phyloP scores from a whole-genome alignment of 106 monocot genomes.

The Dioscorea dumetorum region DNA sequence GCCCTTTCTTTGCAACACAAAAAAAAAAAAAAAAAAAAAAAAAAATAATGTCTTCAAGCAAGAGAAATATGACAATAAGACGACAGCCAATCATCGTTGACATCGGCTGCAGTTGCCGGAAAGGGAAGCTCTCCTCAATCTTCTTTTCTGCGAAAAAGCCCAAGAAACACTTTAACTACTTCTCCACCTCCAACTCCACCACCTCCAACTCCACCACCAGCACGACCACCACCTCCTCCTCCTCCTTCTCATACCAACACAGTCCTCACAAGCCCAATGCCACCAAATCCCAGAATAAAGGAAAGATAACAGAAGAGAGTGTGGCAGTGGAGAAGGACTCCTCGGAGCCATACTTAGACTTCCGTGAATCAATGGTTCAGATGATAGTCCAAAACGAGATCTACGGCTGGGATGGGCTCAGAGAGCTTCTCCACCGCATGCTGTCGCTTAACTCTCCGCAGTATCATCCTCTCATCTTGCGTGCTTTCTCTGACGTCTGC shows the following conservation, averaged over 20 bases:
- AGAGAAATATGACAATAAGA: constrained; percentile 7
- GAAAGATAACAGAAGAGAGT: constrained; percentile 2
- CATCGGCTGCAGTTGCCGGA: constrained; percentile 22
- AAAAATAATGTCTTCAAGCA: neutral
- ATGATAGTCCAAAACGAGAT: constrained; percentile 26
- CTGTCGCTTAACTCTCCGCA: constrained; percentile 21
- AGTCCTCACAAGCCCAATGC: neutral
- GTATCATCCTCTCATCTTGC: constrained; percentile 32
- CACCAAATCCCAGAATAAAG: neutral
- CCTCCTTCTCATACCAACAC: neutral
- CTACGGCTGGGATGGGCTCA: constrained; percentile 12
- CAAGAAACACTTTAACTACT: neutral
- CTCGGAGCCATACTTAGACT: constrained; percentile 16
- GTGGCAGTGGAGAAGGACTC: constrained; percentile 23
- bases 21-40: too few relatives aligned
- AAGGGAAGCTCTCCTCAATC: constrained; percentile 16
- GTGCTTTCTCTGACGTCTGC: constrained; percentile 47
- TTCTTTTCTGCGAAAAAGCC: constrained; percentile 3
- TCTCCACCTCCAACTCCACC: neutral
- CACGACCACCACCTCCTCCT: neutral
- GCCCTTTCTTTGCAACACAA: neutral
- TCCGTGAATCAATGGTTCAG: constrained; percentile 21
- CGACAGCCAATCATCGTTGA: constrained; percentile 12
- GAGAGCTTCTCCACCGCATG: constrained; percentile 16
- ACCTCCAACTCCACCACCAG: neutral